Conservation (phyloP, 2,329 filamentous ascomycete species). For the Cucurbitaria berberidis region DNA sequence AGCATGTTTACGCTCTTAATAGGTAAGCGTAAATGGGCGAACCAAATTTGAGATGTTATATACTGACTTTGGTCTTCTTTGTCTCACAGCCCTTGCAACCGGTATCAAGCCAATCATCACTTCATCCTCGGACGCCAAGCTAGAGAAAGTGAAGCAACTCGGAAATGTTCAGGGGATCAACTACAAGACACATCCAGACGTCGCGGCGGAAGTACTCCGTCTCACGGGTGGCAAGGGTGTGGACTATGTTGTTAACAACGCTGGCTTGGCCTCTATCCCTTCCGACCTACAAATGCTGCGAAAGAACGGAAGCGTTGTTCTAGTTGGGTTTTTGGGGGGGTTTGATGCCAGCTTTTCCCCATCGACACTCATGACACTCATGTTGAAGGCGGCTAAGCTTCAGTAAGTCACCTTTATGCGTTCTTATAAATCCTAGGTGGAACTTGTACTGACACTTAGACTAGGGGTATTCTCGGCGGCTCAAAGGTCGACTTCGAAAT, state of each 20-base stretch:
- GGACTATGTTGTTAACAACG: slow-evolving; percentile 56
- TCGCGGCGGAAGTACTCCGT: slow-evolving; percentile 60
- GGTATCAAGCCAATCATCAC: slow-evolving; percentile 60
- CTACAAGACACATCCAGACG: slow-evolving; percentile 62
- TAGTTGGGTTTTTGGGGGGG: slow-evolving; percentile 33
- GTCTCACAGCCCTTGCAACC: slow-evolving; percentile 20
- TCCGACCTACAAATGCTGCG: slow-evolving; percentile 21
- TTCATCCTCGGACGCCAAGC: slow-evolving; percentile 62
- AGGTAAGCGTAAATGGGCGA: background rate
- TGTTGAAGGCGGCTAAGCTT: slow-evolving; percentile 28
- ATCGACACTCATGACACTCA: slow-evolving; percentile 18
- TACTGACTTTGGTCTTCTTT: background rate
- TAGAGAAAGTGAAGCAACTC: slow-evolving; percentile 54
- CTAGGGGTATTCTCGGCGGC: slow-evolving; percentile 65
- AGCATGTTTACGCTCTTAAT: slow-evolving; percentile 41
- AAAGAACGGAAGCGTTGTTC: slow-evolving; percentile 25
- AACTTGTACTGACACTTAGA: background rate
- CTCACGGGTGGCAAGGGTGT: slow-evolving; percentile 51
- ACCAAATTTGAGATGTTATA: background rate
- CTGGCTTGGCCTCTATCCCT: slow-evolving; percentile 22
- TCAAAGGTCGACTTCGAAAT: slow-evolving; percentile 58
- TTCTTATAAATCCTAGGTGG: background rate
- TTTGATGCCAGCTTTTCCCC: slow-evolving; percentile 17
- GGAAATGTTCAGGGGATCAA: slow-evolving; percentile 56
- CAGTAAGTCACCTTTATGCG: slow-evolving; percentile 18